Base-by-base conservation (phyloP, 768 basidiomycete species). In the Lactarius trivialis region DNA sequence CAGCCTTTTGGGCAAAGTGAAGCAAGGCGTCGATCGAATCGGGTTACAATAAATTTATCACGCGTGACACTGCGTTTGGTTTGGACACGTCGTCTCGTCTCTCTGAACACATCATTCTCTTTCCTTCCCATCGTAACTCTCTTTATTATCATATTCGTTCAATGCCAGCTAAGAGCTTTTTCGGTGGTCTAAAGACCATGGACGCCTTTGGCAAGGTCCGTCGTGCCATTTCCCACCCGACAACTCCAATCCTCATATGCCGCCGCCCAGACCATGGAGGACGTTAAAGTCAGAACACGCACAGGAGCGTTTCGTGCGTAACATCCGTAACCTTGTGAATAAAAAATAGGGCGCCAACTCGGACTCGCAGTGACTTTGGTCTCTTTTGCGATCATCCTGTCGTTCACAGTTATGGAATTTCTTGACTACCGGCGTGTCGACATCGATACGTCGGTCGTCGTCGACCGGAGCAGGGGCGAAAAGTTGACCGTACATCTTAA, bases 181-280 rank as follows among this genome's bases (percentile, higher is more conserved):
- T 92, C 70, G 81, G 80, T 54, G 81, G 79, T 68, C 81, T 98
- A 70, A 93, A 91, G 73, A 92, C 93, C 72, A 82, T 98, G 58
- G 97, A 99, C 79, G 97, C 97, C 75, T 99, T 99, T 81, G 97
- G 97, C 65, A 99, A 98, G 88, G 96, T 96, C 70, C 68, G 80
- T 68, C 60, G 17, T 15, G 26, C 33, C 17, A 30, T 2, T 17
- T n/a, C 53, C 6, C 28, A 26, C 30, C 11, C 45, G 4, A 5
- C 4, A 21, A 12, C 5, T 50, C 34, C 2, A 48, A 51, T 28
- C 43, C 39, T 49, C 53, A 50, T 39, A 17, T 54, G 26, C 36
- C 33, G 21, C 26, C 33, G 21, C 26, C 5, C 69, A 99, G 96
- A 99, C 97, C 39, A 92, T 92, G 74, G 97, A 98, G 72, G 97